phyloP scores from a whole-genome alignment of 441 rosid species.

The Euphorbia schlechtendalii region DNA sequence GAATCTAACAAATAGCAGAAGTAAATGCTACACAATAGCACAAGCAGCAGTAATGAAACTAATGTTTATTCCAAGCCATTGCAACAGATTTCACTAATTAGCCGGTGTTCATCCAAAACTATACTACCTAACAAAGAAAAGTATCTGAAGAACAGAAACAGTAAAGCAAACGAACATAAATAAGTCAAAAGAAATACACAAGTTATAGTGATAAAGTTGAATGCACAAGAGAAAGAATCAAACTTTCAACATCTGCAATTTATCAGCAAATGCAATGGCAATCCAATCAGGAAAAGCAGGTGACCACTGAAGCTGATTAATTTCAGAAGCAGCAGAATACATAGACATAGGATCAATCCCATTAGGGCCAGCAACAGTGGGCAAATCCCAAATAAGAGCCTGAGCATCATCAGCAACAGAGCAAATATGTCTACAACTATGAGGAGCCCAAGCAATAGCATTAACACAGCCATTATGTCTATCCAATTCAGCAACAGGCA shows the following conservation, averaged over 20 bases:
- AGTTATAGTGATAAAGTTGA: background rate
- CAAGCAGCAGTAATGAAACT: too few relatives aligned
- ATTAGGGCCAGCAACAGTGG: constrained; percentile 84
- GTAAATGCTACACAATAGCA: too few relatives aligned
- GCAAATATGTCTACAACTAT: constrained; percentile 67
- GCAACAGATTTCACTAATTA: background rate
- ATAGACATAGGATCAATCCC: constrained; percentile 86
- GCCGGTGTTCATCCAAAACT: background rate
- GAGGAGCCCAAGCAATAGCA: constrained; percentile 94
- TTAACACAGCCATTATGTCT: constrained; percentile 78
- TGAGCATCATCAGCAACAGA: constrained; percentile 83
- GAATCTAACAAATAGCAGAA: too few relatives aligned
- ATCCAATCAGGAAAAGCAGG: constrained; percentile 81
- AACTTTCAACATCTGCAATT: constrained; percentile 86
- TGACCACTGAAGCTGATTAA: constrained; percentile 91
- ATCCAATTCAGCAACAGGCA: constrained; percentile 92
- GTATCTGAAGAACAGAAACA: background rate
- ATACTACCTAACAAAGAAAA: background rate
- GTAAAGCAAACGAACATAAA: background rate
- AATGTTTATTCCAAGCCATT: background rate
- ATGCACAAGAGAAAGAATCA: constrained; percentile 23
- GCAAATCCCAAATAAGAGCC: constrained; percentile 89
- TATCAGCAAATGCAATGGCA: constrained; percentile 65
- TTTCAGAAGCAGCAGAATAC: constrained; percentile 73
- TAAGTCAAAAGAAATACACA: background rate